phyloP scores from a whole-genome alignment of 768 basidiomycete species.

The Rhodotorula graminis region DNA sequence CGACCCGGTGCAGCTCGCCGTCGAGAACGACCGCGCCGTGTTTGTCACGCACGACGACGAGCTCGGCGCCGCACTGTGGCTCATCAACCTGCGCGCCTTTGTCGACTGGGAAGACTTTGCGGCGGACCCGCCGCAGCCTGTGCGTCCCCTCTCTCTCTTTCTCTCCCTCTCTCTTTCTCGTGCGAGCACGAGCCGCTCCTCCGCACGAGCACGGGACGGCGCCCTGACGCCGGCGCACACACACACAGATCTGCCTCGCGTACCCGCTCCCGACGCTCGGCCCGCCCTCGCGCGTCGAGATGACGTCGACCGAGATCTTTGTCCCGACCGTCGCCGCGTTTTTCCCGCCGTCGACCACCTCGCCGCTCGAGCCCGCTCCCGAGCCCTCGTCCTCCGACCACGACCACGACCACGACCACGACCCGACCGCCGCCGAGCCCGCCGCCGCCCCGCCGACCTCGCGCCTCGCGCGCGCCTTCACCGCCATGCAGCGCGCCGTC shows the following conservation, averaged over 20 bases:
- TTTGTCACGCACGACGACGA: not conserved
- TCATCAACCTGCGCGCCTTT: constrained; percentile 3
- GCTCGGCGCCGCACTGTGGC: constrained; percentile 1
- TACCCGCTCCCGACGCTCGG: not conserved
- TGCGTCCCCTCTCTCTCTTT: not conserved
- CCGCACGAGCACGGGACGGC: too few species aligned
- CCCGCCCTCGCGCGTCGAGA: constrained; percentile 9
- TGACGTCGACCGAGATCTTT: constrained; percentile 16
- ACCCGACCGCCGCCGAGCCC: too few species aligned
- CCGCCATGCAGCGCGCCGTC: not conserved
- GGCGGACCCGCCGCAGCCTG: constrained; percentile 8
- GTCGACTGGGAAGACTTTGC: constrained; percentile 5
- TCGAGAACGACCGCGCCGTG: constrained; percentile 28
- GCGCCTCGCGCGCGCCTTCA: not conserved
- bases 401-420: too few species aligned
- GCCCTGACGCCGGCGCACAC: too few species aligned
- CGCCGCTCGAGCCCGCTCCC: too few species aligned
- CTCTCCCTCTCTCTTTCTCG: too few species aligned
- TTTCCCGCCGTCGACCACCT: not conserved
- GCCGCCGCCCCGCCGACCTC: too few species aligned
- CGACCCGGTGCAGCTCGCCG: constrained; percentile 13
- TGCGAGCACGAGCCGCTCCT: too few species aligned
- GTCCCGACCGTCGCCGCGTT: not conserved
- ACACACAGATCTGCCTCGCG: constrained; percentile 13
- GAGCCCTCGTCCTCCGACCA: not conserved